A percentile compares a stretch with the other conserved stretches of the same genome.
Conservation (phyloP, 352 stramenopile species). For the Phytophthora sansomeana region DNA sequence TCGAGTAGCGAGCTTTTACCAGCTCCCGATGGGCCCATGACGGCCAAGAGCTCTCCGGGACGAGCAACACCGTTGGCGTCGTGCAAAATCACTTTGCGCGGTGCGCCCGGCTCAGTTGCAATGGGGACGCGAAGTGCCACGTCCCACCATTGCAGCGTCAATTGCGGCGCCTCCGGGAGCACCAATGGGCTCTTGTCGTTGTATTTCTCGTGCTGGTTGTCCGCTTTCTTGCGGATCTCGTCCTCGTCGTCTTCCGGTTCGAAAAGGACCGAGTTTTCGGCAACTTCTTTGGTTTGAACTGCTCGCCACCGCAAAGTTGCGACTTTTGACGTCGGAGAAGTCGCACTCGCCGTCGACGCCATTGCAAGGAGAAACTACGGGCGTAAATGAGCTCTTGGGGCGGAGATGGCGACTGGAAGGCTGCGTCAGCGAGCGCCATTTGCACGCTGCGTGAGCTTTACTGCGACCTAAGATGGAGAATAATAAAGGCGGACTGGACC, state of each 20-base stretch:
- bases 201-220: background rate
- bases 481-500: background rate
- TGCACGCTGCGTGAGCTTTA: conserved; percentile 15
- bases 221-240: conserved; percentile 10
- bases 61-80: conserved; percentile 47
- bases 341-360: background rate
- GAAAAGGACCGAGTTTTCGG: too few relatives aligned
- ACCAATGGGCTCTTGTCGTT: conserved; percentile 6
- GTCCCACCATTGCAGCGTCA: conserved; percentile 48
- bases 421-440: too few relatives aligned
- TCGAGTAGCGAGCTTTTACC: conserved; percentile 94
- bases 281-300: conserved; percentile 20
- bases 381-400: background rate
- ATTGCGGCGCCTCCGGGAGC: conserved; percentile 14
- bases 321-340: background rate
- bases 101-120: conserved; percentile 24
- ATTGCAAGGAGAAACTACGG: background rate
- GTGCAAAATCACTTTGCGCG: conserved; percentile 57
- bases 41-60: conserved; percentile 58
- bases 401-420: conserved; percentile 4
- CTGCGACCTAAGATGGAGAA: conserved; percentile 2
- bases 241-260: conserved; percentile 6
- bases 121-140: conserved; percentile 35
- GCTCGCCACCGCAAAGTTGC: conserved; percentile 17
- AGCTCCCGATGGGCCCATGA: conserved; percentile 72